Base-by-base conservation (phyloP, 768 basidiomycete species). In the Pleurotus salmoneostramineus region DNA sequence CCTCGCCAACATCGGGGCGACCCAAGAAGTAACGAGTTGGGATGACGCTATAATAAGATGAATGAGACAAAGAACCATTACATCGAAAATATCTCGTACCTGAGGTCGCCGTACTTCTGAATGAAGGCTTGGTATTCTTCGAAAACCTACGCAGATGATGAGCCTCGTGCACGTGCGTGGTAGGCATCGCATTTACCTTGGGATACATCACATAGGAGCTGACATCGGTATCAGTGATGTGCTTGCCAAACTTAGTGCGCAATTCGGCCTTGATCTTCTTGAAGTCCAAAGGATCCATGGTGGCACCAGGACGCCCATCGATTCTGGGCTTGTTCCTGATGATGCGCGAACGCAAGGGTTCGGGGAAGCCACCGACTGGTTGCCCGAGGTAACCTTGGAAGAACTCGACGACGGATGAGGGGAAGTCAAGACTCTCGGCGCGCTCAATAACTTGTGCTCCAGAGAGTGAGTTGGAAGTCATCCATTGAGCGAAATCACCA, bases 341-440 rank as follows among this genome's bases (percentile, higher is more conserved):
- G 68, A 99, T 83, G 63, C 87, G 83, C 62, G 87, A 82, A 62
- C 97, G 93, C 61, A 99, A 76, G 42, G 96, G 95, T 71, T 99
- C 97, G 58, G 97, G 97, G 90, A 98, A 98, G 49, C 97, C 96
- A 69, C 95, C 97, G 68, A 93, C 89, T 56, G 97, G 97, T 69
- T 98, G 94, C 34, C 97, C 96, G 61, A 99, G 91, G 74, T 95
- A 96, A 14, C 97, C 97, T 71, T 98, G 95, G 93, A 98, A 98
- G 82, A 97, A 99, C 67, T 98, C 96, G 43, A 94, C 92, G 48
- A 94, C 93, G 35, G 91, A 95, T 8, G 93, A 95, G 6, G 97
- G 97, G 88, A 99, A 98, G 73, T 99, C 97, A 59, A 99, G 86
- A 58, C 84, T 83, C 44, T 91, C 90, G 44, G 96, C 97, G 51